Evolutionary conservation across 78 protist genomes (phyloP).

Genomic region (Pigoraptor vietnamica): DNA sequence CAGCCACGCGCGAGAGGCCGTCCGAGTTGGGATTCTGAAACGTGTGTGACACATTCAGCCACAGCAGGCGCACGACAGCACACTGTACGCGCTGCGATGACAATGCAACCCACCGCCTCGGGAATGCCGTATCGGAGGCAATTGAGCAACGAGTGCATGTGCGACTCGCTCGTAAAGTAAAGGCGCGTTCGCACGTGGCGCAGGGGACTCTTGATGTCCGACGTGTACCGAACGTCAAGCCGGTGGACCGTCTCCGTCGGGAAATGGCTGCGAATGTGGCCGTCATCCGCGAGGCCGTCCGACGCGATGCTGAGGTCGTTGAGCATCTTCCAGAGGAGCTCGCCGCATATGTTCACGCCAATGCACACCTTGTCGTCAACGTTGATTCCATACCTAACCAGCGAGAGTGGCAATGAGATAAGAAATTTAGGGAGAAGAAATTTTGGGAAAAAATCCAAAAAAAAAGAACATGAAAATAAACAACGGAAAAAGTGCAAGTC

Average conservation of each 20-base stretch:
- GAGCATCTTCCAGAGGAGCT: constrained; percentile 17
- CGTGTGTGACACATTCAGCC: not conserved
- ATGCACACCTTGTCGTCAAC: constrained; percentile 8
- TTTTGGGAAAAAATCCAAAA: not conserved
- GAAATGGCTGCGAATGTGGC: not conserved
- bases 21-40: not conserved
- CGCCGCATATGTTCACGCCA: not conserved
- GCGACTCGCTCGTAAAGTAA: constrained; percentile 71
- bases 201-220: not conserved
- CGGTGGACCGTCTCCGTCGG: constrained; percentile 24
- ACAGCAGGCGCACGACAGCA: not conserved
- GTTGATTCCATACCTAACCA: constrained; percentile 36
- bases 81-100: not conserved
- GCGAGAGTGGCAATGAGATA: no score
- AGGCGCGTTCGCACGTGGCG: constrained; percentile 54
- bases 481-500: no score
- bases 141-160: constrained; percentile 53
- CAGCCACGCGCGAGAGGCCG: not conserved
- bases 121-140: constrained; percentile 8
- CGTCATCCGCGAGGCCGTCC: not conserved
- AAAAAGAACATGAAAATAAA: no score
- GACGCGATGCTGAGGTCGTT: not conserved
- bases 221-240: constrained; percentile 10
- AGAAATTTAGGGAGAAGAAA: no score
- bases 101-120: not conserved